Percentiles rank a stretch among this genome's conserved stretches.
These are phyloP conservation scores for Linanthus parryae DNA, from an alignment of 148 eudicot genomes.

Conservation along the genomic window DNA sequence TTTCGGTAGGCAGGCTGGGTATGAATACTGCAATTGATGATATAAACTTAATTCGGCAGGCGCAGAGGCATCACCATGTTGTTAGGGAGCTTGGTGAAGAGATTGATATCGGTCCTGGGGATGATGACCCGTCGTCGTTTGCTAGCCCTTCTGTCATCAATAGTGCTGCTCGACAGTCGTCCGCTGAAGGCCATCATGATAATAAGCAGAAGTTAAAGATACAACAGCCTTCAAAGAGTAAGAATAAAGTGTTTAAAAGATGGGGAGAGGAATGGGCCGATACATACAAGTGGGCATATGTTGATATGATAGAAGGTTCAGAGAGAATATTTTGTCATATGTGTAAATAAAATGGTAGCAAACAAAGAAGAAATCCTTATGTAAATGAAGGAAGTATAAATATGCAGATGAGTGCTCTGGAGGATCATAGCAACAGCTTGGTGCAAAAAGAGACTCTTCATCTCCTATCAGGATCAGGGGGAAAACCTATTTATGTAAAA, in stretches of 20 bases:
- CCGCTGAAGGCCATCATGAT: conserved; percentile 64
- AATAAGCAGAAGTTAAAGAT: conserved; percentile 59
- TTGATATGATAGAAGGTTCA: conserved; percentile 87
- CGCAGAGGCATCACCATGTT: conserved; percentile 81
- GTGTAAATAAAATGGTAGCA: conserved; percentile 88
- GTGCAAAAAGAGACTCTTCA: conserved; percentile 92
- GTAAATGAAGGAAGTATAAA: conserved; percentile 96
- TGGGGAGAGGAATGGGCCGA: conserved; percentile 99
- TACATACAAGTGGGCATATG: no score
- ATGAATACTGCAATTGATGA: no score
- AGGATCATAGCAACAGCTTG: conserved; percentile 92
- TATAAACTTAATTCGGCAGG: no score
- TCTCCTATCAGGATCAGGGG: conserved; percentile 84
- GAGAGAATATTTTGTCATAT: conserved; percentile 86
- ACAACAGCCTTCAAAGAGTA: conserved; percentile 62
- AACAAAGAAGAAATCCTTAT: conserved; percentile 88
- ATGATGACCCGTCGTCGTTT: conserved; percentile 79
- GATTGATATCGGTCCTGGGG: conserved; percentile 82
- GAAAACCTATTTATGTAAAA: no score
- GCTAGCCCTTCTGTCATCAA: conserved; percentile 41
- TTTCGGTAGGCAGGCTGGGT: conserved; percentile 57
- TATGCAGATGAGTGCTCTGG: conserved; percentile 97
- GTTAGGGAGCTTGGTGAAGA: conserved; percentile 83
- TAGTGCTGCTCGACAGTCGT: conserved; percentile 55
- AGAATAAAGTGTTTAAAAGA: conserved; percentile 90